A percentile compares a stretch with the other conserved stretches of the same genome.
phyloP scores from a whole-genome alignment of 2,329 filamentous ascomycete genomes.

The Zymoseptoria tritici region DNA sequence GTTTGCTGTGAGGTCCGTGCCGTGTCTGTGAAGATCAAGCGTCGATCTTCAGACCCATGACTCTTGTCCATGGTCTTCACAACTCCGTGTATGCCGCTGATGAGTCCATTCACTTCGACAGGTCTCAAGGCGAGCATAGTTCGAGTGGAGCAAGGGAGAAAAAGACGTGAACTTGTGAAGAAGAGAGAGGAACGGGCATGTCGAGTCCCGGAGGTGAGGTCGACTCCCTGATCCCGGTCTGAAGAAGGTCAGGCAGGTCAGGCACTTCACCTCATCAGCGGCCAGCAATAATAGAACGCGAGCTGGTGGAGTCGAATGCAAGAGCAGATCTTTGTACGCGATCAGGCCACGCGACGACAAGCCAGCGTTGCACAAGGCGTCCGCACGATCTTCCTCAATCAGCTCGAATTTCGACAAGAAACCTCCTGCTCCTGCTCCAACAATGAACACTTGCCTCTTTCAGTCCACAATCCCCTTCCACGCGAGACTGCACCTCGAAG shows the following conservation, averaged over 20 bases:
- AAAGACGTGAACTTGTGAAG: background rate
- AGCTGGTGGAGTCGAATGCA: background rate
- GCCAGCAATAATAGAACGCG: background rate
- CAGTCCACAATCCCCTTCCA: background rate
- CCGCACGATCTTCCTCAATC: background rate
- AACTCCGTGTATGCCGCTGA: background rate
- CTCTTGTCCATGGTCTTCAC: background rate
- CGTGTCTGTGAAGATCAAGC: slow-evolving; percentile 2
- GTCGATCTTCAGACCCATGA: background rate
- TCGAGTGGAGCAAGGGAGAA: background rate
- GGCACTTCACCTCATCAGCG: background rate
- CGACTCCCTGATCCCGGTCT: background rate
- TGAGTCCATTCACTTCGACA: background rate
- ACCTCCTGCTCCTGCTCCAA: background rate
- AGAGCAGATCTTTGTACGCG: background rate
- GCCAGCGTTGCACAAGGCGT: background rate
- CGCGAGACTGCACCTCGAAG: background rate
- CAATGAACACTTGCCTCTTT: background rate
- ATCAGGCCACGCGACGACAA: background rate
- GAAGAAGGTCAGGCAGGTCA: background rate
- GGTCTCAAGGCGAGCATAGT: background rate
- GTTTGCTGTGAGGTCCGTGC: slow-evolving; percentile 3
- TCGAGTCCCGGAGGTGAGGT: background rate
- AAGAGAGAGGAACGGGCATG: background rate
- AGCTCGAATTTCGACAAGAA: background rate